These are phyloP conservation scores for Barbarea vulgaris DNA, from an alignment of 345 rosid genomes.

Conservation along the genomic window DNA sequence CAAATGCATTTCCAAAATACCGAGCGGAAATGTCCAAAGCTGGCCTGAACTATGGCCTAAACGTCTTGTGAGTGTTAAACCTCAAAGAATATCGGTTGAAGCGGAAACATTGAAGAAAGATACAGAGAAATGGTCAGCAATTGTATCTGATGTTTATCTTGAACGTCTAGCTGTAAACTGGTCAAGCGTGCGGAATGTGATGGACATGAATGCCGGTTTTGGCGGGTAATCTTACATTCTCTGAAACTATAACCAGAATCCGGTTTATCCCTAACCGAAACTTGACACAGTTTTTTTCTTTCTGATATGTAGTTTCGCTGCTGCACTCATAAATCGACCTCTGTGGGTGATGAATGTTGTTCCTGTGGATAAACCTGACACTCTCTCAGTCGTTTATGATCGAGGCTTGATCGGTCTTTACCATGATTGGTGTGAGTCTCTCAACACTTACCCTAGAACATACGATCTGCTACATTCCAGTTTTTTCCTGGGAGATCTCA, in stretches of 20 bases:
- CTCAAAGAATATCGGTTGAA: constrained; percentile 54
- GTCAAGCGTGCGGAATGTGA: constrained; percentile 68
- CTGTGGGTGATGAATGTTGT: constrained; percentile 96
- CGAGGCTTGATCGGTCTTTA: constrained; percentile 87
- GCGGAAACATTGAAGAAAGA: constrained; percentile 52
- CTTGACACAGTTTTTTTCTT: neutral
- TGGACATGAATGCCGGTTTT: constrained; percentile 94
- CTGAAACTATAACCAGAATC: neutral
- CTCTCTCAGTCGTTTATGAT: constrained; percentile 64
- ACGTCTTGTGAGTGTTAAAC: constrained; percentile 61
- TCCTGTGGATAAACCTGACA: constrained; percentile 62
- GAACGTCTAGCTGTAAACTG: constrained; percentile 65
- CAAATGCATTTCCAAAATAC: constrained; percentile 67
- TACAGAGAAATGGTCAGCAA: constrained; percentile 69
- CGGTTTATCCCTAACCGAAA: neutral
- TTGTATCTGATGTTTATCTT: constrained; percentile 68
- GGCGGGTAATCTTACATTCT: constrained; percentile 70
- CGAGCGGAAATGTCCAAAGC: constrained; percentile 41
- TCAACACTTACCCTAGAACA: constrained; percentile 86
- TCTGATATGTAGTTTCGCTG: constrained; percentile 61
- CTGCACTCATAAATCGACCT: constrained; percentile 67
- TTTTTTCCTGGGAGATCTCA: constrained; percentile 52
- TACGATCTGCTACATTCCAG: constrained; percentile 84
- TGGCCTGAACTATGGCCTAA: constrained; percentile 90
- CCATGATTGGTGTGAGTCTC: constrained; percentile 93